Conservation (phyloP, 208 protist species). For the Perkinsela sp. region DNA sequence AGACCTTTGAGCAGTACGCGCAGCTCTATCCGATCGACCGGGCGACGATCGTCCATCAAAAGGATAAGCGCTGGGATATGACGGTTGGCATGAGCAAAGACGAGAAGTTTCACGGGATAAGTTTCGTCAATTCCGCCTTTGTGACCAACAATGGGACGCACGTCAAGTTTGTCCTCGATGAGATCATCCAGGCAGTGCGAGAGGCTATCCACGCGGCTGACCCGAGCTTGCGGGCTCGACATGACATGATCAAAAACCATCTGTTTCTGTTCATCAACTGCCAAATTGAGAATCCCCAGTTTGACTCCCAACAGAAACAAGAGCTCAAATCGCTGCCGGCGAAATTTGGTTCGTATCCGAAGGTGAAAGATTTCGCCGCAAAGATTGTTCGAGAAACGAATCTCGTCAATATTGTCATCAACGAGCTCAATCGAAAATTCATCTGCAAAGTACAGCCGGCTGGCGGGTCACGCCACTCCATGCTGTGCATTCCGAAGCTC, state of each 20-base stretch:
- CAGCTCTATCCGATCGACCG: constrained; percentile 16
- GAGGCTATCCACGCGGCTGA: constrained; percentile 21
- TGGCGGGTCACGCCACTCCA: constrained; percentile 25
- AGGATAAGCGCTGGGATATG: constrained; percentile 4
- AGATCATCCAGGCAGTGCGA: constrained; percentile 13
- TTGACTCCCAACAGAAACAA: constrained; percentile 99
- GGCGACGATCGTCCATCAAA: background rate
- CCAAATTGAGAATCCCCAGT: constrained; percentile 94
- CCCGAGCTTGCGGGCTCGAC: constrained; percentile 28
- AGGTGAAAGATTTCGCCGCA: constrained; percentile 46
- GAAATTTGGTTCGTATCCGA: constrained; percentile 54
- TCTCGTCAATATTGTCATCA: constrained; percentile 24
- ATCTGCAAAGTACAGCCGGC: constrained; percentile 34
- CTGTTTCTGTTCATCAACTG: constrained; percentile 92
- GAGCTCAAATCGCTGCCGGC: constrained; percentile 63
- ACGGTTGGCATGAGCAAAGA: constrained; percentile 9
- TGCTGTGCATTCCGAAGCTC: constrained; percentile 86
- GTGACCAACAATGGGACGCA: constrained; percentile 94
- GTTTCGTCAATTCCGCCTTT: constrained; percentile 93
- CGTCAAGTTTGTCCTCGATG: constrained; percentile 76
- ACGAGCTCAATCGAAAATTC: constrained; percentile 27
- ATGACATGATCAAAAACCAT: constrained; percentile 64
- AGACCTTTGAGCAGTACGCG: constrained; percentile 85
- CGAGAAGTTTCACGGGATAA: constrained; percentile 33
- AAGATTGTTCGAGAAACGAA: constrained; percentile 44